A percentile compares a stretch with the other conserved stretches of the same genome.
phyloP scores from a whole-genome alignment of 139 green algal genomes.

The Coelastrella sp. region DNA sequence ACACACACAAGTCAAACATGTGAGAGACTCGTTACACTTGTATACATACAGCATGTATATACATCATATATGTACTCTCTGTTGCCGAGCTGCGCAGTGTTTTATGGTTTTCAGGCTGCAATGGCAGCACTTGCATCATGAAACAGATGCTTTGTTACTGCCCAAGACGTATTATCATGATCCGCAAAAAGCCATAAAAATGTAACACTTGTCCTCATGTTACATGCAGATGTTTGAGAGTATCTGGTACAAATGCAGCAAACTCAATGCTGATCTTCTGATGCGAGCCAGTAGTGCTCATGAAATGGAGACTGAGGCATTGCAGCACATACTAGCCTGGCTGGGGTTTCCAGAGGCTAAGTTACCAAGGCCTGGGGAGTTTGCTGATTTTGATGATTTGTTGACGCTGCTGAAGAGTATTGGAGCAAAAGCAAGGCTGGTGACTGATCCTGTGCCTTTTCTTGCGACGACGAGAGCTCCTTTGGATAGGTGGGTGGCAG shows the following conservation, averaged over 20 bases:
- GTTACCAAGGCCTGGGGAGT: conserved; percentile 10
- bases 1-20: conserved; percentile 39
- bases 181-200: too few species aligned
- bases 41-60: too few species aligned
- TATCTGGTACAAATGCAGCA: conserved; percentile 50
- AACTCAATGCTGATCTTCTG: conserved; percentile 30
- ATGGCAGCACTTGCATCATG: too few species aligned
- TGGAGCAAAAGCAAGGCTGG: conserved; percentile 10
- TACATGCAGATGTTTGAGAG: conserved; percentile 49
- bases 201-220: not conserved
- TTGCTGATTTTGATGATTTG: conserved; percentile 34
- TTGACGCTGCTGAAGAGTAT: conserved; percentile 23
- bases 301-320: conserved; percentile 15
- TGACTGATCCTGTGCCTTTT: conserved; percentile 46
- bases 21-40: not conserved
- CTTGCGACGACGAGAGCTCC: not conserved
- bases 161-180: too few species aligned
- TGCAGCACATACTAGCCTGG: conserved; percentile 36
- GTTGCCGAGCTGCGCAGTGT: too few species aligned
- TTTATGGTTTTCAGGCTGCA: too few species aligned
- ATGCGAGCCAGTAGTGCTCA: not conserved
- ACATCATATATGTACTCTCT: too few species aligned
- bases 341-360: conserved; percentile 14
- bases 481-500: not conserved
- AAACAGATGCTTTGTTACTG: too few species aligned